A percentile compares a stretch with the other conserved stretches of the same genome.
These are phyloP conservation scores for Pholiota molesta DNA, from an alignment of 768 basidiomycete genomes.

Conservation along the genomic window DNA sequence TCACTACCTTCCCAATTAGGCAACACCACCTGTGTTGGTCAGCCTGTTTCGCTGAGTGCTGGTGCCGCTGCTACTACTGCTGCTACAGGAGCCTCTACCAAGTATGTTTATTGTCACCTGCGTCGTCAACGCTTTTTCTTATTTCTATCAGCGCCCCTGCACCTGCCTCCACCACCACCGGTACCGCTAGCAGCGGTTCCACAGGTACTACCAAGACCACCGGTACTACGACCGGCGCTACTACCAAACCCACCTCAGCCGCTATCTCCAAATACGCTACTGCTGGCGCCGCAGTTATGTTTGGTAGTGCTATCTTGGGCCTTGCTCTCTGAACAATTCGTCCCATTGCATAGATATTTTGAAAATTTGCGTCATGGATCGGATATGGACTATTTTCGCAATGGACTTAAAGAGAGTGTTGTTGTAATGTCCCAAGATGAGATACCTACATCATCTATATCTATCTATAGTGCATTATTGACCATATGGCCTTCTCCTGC, in stretches of 20 bases:
- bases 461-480: conserved; percentile 26
- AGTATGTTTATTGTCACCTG: not conserved
- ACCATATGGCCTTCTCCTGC: conserved; percentile 24
- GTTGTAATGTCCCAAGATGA: conserved; percentile 20
- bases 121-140: not conserved
- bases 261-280: conserved; percentile 23
- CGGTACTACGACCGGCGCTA: conserved; percentile 6
- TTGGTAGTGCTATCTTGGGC: conserved; percentile 25
- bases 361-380: conserved; percentile 16
- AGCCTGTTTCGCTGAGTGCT: conserved; percentile 16
- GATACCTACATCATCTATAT: conserved; percentile 20
- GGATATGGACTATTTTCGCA: not conserved
- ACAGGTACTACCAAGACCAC: conserved; percentile 2
- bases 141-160: not conserved
- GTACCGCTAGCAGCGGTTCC: not conserved
- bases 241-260: conserved; percentile 14
- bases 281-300: conserved; percentile 24
- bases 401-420: conserved; percentile 22
- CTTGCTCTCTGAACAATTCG: conserved; percentile 14
- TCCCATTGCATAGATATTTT: not conserved
- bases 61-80: conserved; percentile 9
- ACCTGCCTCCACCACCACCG: conserved; percentile 4
- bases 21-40: conserved; percentile 25
- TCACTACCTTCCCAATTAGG: conserved; percentile 11
- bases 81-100: conserved; percentile 1